phyloP scores from a whole-genome alignment of 2,329 filamentous ascomycete species.

The Claviceps sorghi region DNA sequence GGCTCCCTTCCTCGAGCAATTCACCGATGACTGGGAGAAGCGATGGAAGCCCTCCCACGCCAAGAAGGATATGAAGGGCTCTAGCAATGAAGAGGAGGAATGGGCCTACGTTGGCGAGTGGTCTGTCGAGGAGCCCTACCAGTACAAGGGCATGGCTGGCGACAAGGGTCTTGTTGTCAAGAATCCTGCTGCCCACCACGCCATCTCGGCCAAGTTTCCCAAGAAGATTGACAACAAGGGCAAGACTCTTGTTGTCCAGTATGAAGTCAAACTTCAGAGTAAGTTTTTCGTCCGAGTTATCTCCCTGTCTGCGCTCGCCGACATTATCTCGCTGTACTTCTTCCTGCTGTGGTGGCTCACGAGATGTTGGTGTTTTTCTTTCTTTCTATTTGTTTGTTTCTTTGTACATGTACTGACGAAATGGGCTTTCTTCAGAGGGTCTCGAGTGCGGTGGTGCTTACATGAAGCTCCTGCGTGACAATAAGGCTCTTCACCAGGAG shows the following conservation, averaged over 20 bases:
- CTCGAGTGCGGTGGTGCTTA: slow-evolving; percentile 97
- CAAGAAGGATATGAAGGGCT: slow-evolving; percentile 74
- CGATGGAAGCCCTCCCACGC: slow-evolving; percentile 92
- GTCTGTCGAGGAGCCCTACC: slow-evolving; percentile 84
- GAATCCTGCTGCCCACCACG: slow-evolving; percentile 94
- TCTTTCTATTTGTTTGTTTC: too few relatives aligned
- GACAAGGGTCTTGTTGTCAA: slow-evolving; percentile 97
- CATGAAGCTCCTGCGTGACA: slow-evolving; percentile 96
- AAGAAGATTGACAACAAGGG: slow-evolving; percentile 95
- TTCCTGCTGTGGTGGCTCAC: too few relatives aligned
- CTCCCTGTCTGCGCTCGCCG: too few relatives aligned
- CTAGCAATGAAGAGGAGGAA: slow-evolving; percentile 44
- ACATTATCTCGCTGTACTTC: too few relatives aligned
- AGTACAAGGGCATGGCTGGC: slow-evolving; percentile 83
- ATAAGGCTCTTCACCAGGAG: slow-evolving; percentile 89
- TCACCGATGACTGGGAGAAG: slow-evolving; percentile 88
- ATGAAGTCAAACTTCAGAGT: slow-evolving; percentile 99
- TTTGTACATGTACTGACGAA: not conserved
- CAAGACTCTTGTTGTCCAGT: slow-evolving; percentile 94
- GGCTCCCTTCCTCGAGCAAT: slow-evolving; percentile 94
- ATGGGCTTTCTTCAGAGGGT: slow-evolving; percentile 45
- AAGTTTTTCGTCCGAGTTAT: slow-evolving; percentile 21
- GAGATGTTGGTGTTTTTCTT: too few relatives aligned
- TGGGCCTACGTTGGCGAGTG: slow-evolving; percentile 42
- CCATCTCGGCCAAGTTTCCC: slow-evolving; percentile 97